Evolutionary conservation across 805 yeast genomes (phyloP).

Genomic region (Teunomyces kruisii): DNA sequence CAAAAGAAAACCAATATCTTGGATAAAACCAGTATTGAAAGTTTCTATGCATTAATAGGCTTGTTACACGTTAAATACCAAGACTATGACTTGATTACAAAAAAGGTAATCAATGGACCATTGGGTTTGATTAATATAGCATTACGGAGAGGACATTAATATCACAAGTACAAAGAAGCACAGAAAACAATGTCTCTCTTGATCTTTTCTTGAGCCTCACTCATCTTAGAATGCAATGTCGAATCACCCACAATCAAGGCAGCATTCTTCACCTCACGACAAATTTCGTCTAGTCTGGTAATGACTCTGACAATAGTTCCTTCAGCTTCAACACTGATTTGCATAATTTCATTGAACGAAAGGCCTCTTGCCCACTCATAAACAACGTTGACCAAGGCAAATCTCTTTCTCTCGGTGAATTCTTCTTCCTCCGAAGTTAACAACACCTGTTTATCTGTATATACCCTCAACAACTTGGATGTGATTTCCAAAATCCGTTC

Average conservation of each 20-base stretch:
- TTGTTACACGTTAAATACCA: constrained; percentile 30
- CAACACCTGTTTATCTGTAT: constrained; percentile 65
- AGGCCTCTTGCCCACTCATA: constrained; percentile 98
- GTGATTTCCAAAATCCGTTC: constrained; percentile 70
- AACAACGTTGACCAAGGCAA: constrained; percentile 88
- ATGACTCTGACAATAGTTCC: constrained; percentile 97
- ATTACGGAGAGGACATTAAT: constrained; percentile 1
- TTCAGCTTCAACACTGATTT: constrained; percentile 84
- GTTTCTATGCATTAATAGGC: constrained; percentile 41
- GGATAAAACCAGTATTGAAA: constrained; percentile 29
- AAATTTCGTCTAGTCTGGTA: constrained; percentile 89
- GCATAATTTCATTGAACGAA: constrained; percentile 90
- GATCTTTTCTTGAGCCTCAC: constrained; percentile 88
- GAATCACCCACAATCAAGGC: constrained; percentile 94
- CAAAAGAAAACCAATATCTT: constrained; percentile 12
- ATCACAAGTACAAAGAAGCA: constrained; percentile 80
- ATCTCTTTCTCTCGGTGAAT: constrained; percentile 79
- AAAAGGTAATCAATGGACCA: constrained; percentile 26
- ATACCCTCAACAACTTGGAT: constrained; percentile 58
- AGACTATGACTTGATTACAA: constrained; percentile 18
- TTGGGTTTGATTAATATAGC: constrained; percentile 30
- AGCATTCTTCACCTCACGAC: constrained; percentile 92
- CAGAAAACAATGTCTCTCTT: constrained; percentile 97
- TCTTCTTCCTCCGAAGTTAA: constrained; percentile 83
- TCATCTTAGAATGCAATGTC: constrained; percentile 83